Evolutionary conservation across 225 moss, liverwort and hornwort species (phyloP).

Genomic region (Ulota crispa): DNA sequence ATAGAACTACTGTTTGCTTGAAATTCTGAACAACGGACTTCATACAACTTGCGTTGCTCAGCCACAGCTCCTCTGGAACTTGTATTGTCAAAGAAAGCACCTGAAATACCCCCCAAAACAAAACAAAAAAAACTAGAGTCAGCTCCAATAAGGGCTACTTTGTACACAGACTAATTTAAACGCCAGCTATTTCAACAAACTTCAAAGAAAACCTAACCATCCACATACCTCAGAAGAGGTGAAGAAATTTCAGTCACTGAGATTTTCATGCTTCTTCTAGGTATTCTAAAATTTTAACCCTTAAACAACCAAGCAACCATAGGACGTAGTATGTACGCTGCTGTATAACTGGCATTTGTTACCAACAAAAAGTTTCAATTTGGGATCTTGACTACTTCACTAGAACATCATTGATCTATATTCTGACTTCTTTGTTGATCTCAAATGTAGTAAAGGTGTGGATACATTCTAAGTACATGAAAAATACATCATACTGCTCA

Average conservation of each 20-base stretch:
- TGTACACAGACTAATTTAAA: background rate
- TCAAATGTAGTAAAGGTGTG: too few species aligned
- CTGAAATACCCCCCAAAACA: background rate
- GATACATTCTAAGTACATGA: too few species aligned
- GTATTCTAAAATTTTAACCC: too few species aligned
- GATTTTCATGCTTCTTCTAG: background rate
- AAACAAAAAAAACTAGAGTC: background rate
- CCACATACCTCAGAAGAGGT: background rate
- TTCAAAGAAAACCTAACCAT: background rate
- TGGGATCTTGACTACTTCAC: too few species aligned
- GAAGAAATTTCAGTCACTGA: background rate
- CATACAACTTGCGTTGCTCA: slow-evolving; percentile 43
- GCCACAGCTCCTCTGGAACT: slow-evolving; percentile 58
- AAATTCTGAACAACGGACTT: slow-evolving; percentile 30
- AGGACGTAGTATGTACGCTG: too few species aligned
- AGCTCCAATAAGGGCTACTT: slow-evolving; percentile 1
- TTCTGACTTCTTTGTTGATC: too few species aligned
- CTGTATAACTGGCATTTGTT: too few species aligned
- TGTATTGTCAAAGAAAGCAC: slow-evolving; percentile 52
- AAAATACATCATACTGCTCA: too few species aligned
- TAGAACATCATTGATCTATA: too few species aligned
- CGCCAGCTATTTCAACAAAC: background rate
- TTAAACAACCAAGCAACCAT: too few species aligned
- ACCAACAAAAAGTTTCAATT: too few species aligned
- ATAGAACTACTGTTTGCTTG: slow-evolving; percentile 27